Base-by-base conservation (phyloP, 176 grass and related monocot species). In the Cocos nucifera region DNA sequence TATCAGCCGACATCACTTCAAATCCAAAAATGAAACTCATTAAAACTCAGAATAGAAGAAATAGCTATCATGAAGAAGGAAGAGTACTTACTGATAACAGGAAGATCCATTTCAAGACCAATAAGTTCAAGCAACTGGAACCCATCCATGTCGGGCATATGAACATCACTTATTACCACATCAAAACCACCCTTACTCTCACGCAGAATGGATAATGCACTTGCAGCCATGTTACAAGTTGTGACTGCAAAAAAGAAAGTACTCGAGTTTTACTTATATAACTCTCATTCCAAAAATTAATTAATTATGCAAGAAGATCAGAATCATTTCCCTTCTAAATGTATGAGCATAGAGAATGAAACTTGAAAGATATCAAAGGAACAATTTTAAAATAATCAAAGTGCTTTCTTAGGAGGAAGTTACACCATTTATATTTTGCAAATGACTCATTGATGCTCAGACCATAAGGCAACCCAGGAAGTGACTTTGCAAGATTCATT, bases 1-100 rank as follows among this genome's bases (percentile, higher is more conserved):
- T 23, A 51, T 65, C 62, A 65, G 48, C 21, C 17, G 48, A 65
- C 12, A 65, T 52, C 62, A 65, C 62, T 65, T 39, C 16, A 22
- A 51, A 50, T 24, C 16, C 59, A 44, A 19, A 22, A 65, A 51
- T 2, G 12, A 65, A 19, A 26, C 17, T 51, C 24, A 15, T 22
- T 5, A 7, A 8, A 24, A 15, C n/a, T 8, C 6, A 50, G 10
- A 44, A 14, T 50, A 50, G 20, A 50, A 24, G 12, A 17, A 16
- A 50, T 49, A 64, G 51, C 22, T 50, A 6, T 23, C 10, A 15
- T 50, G 7, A 51, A 50, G 22, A 50, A 50, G 35, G 35, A 44
- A 24, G 50, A 23, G 49, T 51, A 51, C 62, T 65, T 52, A 51
- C 62, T 51, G 39, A 65, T 65, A 17, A 65, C 49, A 27, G 62